Evolutionary conservation across 768 basidiomycete genomes (phyloP).

Genomic region (Rhizopogon sp.): DNA sequence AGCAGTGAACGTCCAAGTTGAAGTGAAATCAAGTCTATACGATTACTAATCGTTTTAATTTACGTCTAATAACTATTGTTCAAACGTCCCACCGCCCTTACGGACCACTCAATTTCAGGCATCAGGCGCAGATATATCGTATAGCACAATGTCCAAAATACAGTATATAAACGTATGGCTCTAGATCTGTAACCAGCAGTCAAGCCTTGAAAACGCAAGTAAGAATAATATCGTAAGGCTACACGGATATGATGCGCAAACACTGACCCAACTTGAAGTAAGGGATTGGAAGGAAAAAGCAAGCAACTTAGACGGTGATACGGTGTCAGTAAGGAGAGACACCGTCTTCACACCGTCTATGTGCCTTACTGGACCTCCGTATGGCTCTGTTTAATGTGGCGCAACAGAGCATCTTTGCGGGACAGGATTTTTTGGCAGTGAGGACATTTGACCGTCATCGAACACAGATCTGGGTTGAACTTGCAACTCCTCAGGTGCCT

Average conservation of each 20-base stretch:
- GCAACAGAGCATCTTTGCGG: slow-evolving; percentile 20
- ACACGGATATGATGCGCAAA: not conserved
- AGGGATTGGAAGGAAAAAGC: not conserved
- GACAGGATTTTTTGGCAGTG: slow-evolving; percentile 15
- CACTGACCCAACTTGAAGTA: not conserved
- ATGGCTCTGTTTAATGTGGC: slow-evolving; percentile 19
- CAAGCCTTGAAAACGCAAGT: not conserved
- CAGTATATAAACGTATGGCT: not conserved
- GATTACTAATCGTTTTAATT: too few species aligned
- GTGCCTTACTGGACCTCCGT: not conserved
- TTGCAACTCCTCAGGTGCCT: not conserved
- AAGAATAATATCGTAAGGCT: not conserved
- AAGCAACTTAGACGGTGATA: not conserved
- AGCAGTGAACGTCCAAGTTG: too few species aligned
- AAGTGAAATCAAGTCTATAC: too few species aligned
- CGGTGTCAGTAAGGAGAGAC: not conserved
- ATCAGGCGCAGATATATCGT: too few species aligned
- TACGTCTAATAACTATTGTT: too few species aligned
- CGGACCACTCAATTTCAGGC: too few species aligned
- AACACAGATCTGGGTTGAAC: not conserved
- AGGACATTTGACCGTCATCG: slow-evolving; percentile 5
- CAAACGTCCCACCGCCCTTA: too few species aligned
- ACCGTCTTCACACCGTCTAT: not conserved
- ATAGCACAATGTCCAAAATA: too few species aligned
- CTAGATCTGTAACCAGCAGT: not conserved